phyloP scores from a whole-genome alignment of 2,329 filamentous ascomycete genomes.

The Sporothrix pallida region DNA sequence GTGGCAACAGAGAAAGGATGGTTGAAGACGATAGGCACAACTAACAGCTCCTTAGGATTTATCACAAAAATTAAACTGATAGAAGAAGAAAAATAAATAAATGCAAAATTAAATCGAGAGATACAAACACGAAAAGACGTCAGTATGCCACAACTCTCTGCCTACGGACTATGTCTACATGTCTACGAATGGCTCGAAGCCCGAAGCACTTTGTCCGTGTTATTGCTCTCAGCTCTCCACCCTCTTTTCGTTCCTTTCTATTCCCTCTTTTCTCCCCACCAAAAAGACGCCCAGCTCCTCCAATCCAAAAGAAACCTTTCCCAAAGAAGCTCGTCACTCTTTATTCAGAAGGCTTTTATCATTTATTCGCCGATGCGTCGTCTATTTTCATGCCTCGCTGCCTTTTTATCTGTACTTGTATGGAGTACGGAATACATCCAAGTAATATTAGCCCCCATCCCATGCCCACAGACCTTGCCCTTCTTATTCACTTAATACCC shows the following conservation, averaged over 20 bases:
- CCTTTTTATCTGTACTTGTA: not conserved
- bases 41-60: not conserved
- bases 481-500: not conserved
- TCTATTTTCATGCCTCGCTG: constrained; percentile 4
- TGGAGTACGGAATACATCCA: too few relatives aligned
- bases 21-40: not conserved
- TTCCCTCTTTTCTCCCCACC: not conserved
- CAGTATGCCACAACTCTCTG: not conserved
- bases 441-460: constrained; percentile 23
- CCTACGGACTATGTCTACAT: not conserved
- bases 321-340: not conserved
- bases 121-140: not conserved
- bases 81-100: not conserved
- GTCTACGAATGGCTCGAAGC: constrained; percentile 5
- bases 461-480: constrained; percentile 20
- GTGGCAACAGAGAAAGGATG: not conserved
- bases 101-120: not conserved
- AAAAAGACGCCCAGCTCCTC: not conserved
- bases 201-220: constrained; percentile 1
- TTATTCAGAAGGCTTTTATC: not conserved
- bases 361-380: not conserved
- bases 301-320: not conserved
- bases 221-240: constrained; percentile 24
- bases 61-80: not conserved
- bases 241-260: not conserved